phyloP scores from a whole-genome alignment of 2,329 filamentous ascomycete species.

The Didymella segeticola region DNA sequence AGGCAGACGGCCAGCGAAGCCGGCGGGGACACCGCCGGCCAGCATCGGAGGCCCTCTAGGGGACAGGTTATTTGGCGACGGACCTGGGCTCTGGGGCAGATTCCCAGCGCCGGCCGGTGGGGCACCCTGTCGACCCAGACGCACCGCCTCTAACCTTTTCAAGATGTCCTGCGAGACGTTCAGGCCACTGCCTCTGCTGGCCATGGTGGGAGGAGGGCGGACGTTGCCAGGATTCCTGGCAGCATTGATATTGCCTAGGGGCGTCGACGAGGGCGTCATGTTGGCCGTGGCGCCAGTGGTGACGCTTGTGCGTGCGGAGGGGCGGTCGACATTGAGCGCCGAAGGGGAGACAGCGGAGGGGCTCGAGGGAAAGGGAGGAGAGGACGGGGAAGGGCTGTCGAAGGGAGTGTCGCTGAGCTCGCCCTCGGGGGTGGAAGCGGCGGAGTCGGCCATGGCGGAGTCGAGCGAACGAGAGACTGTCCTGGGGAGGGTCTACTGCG shows the following conservation, averaged over 20 bases:
- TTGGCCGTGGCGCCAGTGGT: constrained; percentile 56
- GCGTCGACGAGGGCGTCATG: constrained; percentile 85
- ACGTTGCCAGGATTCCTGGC: constrained; percentile 60
- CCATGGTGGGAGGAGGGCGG: constrained; percentile 49
- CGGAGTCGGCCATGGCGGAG: constrained; percentile 38
- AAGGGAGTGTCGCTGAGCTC: constrained; percentile 43
- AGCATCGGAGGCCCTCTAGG: constrained; percentile 31
- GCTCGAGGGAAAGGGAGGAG: constrained; percentile 35
- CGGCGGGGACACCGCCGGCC: constrained; percentile 51
- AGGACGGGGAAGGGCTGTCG: constrained; percentile 41
- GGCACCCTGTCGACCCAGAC: constrained; percentile 68
- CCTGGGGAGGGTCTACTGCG: constrained; percentile 19
- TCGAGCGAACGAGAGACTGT: constrained; percentile 3
- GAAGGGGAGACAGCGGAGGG: constrained; percentile 28
- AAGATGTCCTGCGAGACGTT: constrained; percentile 67
- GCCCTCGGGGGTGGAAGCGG: constrained; percentile 39
- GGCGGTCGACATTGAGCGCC: constrained; percentile 50
- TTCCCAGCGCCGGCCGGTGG: constrained; percentile 46
- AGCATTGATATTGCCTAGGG: constrained; percentile 76
- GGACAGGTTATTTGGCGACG: constrained; percentile 21
- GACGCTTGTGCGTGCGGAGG: constrained; percentile 65
- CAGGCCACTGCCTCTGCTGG: constrained; percentile 58
- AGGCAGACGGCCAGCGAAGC: constrained; percentile 48
- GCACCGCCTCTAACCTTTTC: constrained; percentile 74
- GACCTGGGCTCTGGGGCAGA: constrained; percentile 37